phyloP scores from a whole-genome alignment of 352 stramenopile species.

The Plasmopara muralis region DNA sequence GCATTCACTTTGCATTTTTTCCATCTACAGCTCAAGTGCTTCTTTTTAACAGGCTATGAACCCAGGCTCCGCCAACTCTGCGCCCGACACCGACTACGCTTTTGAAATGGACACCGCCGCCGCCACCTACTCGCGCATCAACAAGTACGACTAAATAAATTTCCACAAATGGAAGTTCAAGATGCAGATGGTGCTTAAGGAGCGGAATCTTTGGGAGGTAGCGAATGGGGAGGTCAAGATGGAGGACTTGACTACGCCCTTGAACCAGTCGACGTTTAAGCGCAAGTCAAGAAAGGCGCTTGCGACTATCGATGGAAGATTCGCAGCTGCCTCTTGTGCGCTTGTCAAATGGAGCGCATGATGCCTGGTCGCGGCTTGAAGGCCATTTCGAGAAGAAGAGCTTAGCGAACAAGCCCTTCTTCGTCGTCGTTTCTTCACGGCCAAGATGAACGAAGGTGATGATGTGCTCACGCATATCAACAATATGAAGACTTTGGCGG shows the following conservation, averaged over 20 bases:
- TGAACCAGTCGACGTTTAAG: neutral
- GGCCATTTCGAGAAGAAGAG: neutral
- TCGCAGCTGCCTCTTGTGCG: neutral
- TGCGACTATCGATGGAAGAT: neutral
- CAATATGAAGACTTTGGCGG: neutral
- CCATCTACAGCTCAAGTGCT: no score
- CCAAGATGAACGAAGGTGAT: no score
- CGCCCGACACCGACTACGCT: no score
- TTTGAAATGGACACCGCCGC: no score
- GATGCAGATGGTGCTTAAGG: neutral
- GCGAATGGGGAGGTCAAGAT: neutral
- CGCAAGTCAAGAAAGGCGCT: neutral
- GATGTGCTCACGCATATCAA: neutral
- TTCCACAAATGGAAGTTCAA: no score
- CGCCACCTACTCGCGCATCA: no score
- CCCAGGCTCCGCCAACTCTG: no score
- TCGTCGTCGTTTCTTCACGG: no score
- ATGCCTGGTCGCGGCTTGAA: neutral
- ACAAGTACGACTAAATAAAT: no score
- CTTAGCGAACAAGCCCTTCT: no score
- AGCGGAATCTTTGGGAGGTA: neutral
- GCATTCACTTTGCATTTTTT: no score
- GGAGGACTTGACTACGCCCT: neutral
- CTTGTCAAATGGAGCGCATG: neutral
- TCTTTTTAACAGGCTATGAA: no score